phyloP scores from a whole-genome alignment of 306 rosid genomes.

The Acacia melanoxylon region DNA sequence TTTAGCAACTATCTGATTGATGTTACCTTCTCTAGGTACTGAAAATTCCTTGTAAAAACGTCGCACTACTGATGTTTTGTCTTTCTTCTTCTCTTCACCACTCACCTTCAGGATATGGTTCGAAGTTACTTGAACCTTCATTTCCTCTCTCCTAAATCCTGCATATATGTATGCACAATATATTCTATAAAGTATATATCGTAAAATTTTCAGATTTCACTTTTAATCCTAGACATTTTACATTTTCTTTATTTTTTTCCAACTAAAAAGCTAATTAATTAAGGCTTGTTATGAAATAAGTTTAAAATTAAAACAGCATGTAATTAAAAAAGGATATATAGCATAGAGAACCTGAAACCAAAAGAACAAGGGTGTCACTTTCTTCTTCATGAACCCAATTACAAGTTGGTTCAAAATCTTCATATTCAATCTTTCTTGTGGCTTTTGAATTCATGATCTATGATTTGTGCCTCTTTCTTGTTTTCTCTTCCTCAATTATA shows the following conservation, averaged over 20 bases:
- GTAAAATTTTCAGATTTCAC: background rate
- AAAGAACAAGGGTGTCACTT: constrained; percentile 32
- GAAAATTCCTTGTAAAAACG: constrained; percentile 15
- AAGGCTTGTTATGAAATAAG: too few species aligned
- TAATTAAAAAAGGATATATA: background rate
- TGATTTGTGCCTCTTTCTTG: background rate
- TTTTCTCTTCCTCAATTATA: background rate
- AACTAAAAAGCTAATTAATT: background rate
- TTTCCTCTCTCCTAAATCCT: constrained; percentile 58
- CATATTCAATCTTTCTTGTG: background rate
- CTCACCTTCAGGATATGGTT: constrained; percentile 29
- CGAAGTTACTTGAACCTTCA: constrained; percentile 52
- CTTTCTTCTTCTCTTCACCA: constrained; percentile 44
- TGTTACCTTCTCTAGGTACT: background rate
- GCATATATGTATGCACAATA: background rate
- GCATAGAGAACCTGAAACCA: constrained; percentile 38
- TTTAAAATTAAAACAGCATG: too few species aligned
- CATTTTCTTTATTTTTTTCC: background rate
- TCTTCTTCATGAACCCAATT: constrained; percentile 31
- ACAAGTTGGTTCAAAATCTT: constrained; percentile 30
- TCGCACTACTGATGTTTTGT: background rate
- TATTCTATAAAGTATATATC: too few species aligned
- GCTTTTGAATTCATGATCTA: constrained; percentile 15
- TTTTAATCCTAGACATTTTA: background rate
- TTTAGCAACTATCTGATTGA: constrained; percentile 21